Percentiles rank a stretch among this genome's conserved stretches.
Conservation (phyloP, 2,329 filamentous ascomycete species). For the Hypoxylon sp. region DNA sequence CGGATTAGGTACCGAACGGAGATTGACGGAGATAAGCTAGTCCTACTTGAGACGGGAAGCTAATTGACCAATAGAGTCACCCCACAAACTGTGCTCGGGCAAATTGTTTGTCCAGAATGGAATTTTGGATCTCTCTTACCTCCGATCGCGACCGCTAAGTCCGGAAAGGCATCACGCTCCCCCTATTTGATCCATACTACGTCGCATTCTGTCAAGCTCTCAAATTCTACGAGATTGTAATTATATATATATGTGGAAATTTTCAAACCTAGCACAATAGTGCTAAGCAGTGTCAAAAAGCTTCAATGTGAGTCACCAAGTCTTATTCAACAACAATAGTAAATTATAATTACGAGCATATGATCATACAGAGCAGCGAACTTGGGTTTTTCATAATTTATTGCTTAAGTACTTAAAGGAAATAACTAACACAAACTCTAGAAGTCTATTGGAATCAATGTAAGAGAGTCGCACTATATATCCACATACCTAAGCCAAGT, state of each 20-base stretch:
- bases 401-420: too few species aligned
- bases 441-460: too few species aligned
- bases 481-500: too few species aligned
- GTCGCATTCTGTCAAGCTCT: neutral
- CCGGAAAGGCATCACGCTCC: neutral
- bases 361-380: too few species aligned
- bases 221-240: neutral
- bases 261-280: neutral
- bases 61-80: constrained; percentile 14
- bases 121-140: neutral
- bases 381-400: too few species aligned
- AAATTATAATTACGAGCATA: too few species aligned
- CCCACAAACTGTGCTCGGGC: neutral
- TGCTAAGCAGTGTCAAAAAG: neutral
- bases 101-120: constrained; percentile 11
- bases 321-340: too few species aligned
- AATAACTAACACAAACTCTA: too few species aligned
- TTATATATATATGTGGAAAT: neutral
- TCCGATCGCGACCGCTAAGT: neutral
- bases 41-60: neutral
- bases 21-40: constrained; percentile 5
- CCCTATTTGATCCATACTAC: neutral
- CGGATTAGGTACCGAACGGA: neutral
- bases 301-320: neutral
- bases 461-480: too few species aligned